Evolutionary conservation across 352 stramenopile genomes (phyloP).

Genomic region (Thraustochytrium striatum): DNA sequence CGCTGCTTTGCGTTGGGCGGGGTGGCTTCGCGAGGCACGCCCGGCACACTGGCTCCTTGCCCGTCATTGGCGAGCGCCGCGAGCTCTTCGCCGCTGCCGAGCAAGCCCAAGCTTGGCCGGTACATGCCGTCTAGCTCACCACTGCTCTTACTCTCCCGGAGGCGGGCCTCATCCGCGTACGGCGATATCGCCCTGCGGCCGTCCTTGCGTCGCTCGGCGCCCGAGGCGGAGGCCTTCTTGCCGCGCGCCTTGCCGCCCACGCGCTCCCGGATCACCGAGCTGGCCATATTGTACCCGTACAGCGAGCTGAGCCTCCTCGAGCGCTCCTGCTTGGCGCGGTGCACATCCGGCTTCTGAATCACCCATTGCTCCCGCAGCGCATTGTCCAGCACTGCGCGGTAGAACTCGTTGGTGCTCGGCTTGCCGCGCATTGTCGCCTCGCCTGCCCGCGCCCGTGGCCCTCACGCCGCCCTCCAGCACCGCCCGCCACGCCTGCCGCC

Average conservation of each 20-base stretch:
- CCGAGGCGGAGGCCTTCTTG: neutral
- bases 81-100: neutral
- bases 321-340: neutral
- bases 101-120: neutral
- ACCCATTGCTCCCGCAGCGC: slow-evolving; percentile 29
- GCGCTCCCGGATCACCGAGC: neutral
- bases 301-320: slow-evolving; percentile 1
- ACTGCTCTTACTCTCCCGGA: too few relatives aligned
- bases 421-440: slow-evolving; percentile 10
- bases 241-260: neutral
- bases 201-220: neutral
- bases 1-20: neutral
- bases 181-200: neutral
- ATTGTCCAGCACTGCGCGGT: slow-evolving; percentile 38
- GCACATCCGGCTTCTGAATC: neutral
- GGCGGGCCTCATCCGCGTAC: neutral
- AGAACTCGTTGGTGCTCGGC: slow-evolving; percentile 43
- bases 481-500: too few relatives aligned
- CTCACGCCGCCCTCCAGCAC: too few relatives aligned
- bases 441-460: too few relatives aligned
- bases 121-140: too few relatives aligned
- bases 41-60: neutral
- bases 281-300: slow-evolving; percentile 28
- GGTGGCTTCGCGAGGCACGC: neutral
- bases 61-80: neutral